Evolutionary conservation across 2,329 filamentous ascomycete species (phyloP).

Genomic region (Ascochyta lentis): DNA sequence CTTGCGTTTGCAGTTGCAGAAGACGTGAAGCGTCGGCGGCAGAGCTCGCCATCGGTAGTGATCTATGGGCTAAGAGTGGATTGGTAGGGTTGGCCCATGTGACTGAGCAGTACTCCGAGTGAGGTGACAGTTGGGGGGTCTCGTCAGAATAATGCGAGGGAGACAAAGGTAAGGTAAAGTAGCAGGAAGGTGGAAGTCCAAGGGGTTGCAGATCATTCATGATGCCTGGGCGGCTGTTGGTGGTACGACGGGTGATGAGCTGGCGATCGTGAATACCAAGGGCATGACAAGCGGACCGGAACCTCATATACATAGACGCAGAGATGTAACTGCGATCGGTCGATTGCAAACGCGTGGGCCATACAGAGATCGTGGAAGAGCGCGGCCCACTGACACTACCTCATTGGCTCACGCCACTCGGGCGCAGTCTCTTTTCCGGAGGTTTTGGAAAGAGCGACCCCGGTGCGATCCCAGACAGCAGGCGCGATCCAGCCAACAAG

Average conservation of each 20-base stretch:
- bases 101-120: conserved; percentile 30
- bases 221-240: conserved; percentile 18
- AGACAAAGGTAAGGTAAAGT: conserved; percentile 42
- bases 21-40: conserved; percentile 42
- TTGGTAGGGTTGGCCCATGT: conserved; percentile 41
- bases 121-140: conserved; percentile 36
- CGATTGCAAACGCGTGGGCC: conserved; percentile 7
- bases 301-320: conserved; percentile 9
- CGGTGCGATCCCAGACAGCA: conserved; percentile 1
- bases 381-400: background rate
- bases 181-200: conserved; percentile 32
- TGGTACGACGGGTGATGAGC: conserved; percentile 14
- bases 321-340: conserved; percentile 2
- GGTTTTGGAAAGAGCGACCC: conserved; percentile 2
- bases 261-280: conserved; percentile 5
- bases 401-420: conserved; percentile 9
- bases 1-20: conserved; percentile 49
- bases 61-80: conserved; percentile 45
- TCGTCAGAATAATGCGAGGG: conserved; percentile 42
- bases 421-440: conserved; percentile 8
- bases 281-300: conserved; percentile 3
- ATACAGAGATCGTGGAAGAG: conserved; percentile 1
- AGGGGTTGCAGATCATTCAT: conserved; percentile 17
- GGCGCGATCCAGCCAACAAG: conserved; percentile 4
- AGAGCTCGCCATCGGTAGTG: conserved; percentile 32